Base-by-base conservation (phyloP, 352 stramenopile genomes). In the Pythium angustatum region DNA sequence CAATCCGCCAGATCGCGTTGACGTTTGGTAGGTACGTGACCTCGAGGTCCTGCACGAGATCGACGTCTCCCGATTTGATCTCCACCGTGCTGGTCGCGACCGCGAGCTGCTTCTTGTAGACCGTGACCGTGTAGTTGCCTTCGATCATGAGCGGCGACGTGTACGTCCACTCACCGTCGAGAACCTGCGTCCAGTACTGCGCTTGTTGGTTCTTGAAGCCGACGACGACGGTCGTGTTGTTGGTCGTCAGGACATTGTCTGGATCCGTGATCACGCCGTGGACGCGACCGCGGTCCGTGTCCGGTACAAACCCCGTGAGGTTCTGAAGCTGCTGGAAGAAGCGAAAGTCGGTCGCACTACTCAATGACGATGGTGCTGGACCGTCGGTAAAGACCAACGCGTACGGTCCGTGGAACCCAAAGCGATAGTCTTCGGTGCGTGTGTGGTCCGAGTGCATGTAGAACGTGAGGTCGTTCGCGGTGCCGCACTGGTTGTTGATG, bases 361-460 rank as follows among this genome's bases (percentile, higher is more conserved):
- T 58, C 70, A 0, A 57, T 62, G 54, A 52, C 10, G 57, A 21
- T 0, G 74, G 75, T 14, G 69, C 65, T 0, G 65, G 54, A 12
- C 75, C 73, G n/a, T 67, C 73, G 0, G 74, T 85, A 52, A 85
- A 61, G 30, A 71, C 70, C 11, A 85, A 58, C 6, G 77, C 70
- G 57, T 81, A 85, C 4, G 77, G 77, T 1, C 77, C 77, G 63
- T 85, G 69, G 56, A 85, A 83, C 21, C 77, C 77, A 53, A 76
- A 81, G 41, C 77, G 77, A 58, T 85, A 85, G 45, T 78, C 72
- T 21, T 83, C 77, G 2, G 69, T 85, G 45, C 72, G 75, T 10
- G 77, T 85, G 61, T 85, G 77, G 47, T 85, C 77, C 65, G 77
- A 85, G 54, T 81, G 78, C 77, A 85, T 83, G 68, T 85, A 85